Evolutionary conservation across 768 basidiomycete genomes (phyloP).

Genomic region (Zangia roseola): DNA sequence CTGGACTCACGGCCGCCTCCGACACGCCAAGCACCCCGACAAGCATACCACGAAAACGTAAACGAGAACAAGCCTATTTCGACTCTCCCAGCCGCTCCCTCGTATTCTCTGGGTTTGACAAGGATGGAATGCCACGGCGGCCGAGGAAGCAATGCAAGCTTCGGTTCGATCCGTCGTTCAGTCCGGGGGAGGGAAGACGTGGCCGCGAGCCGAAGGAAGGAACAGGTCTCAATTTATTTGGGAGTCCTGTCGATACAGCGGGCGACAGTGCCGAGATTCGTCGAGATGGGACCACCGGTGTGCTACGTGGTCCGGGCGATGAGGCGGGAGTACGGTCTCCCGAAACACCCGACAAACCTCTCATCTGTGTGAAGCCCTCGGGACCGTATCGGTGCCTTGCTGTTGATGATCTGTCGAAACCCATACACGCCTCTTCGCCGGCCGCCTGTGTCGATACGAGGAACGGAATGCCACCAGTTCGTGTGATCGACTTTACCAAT

Average conservation of each 20-base stretch:
- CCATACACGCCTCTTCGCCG: not conserved
- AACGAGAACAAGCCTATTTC: conserved; percentile 27
- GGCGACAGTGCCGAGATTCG: not conserved
- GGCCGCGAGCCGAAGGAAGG: not conserved
- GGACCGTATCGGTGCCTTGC: not conserved
- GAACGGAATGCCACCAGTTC: conserved; percentile 5
- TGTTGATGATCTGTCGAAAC: not conserved
- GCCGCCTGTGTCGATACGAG: not conserved
- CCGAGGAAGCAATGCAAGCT: conserved; percentile 29
- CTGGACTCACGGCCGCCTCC: not conserved
- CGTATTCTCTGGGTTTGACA: conserved; percentile 29
- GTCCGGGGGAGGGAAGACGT: conserved; percentile 11
- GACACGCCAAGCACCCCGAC: conserved; percentile 28
- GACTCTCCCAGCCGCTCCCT: conserved; percentile 28
- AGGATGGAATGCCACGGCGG: conserved; percentile 29
- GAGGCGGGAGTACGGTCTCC: not conserved
- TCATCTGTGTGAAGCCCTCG: not conserved
- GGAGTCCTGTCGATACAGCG: not conserved
- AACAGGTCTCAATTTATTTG: not conserved
- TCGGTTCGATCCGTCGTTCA: conserved; percentile 24
- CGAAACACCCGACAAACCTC: conserved; percentile 12
- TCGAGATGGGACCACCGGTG: not conserved
- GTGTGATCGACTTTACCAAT: conserved; percentile 31
- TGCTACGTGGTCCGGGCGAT: not conserved
- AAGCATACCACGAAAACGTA: conserved; percentile 25